Conservation (phyloP, 495 filamentous ascomycete genomes). For the Acidiella bohemica region DNA sequence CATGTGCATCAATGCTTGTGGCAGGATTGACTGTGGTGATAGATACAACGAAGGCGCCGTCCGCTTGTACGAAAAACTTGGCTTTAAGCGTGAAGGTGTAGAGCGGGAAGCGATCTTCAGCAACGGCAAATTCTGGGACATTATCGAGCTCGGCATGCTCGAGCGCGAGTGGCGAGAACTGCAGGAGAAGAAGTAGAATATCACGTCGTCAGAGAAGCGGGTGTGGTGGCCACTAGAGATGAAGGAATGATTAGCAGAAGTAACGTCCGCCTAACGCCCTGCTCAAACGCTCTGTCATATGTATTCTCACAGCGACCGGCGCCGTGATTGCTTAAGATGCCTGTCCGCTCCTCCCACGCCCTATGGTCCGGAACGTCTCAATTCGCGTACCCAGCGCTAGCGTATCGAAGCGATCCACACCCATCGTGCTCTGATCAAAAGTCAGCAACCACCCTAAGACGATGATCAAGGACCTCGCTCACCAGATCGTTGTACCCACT, state of each 20-base stretch:
- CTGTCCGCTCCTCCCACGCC: constrained; percentile 28
- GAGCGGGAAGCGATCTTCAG: neutral
- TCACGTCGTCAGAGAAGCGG: too few species aligned
- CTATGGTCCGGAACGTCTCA: constrained; percentile 42
- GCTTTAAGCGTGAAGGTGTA: neutral
- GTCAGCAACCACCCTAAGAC: neutral
- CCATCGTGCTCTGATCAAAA: constrained; percentile 16
- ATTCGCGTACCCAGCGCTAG: constrained; percentile 39
- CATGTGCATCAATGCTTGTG: too few species aligned
- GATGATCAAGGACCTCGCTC: constrained; percentile 1
- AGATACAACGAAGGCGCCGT: neutral
- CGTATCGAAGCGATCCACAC: constrained; percentile 50
- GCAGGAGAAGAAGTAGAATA: neutral
- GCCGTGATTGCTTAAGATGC: constrained; percentile 26
- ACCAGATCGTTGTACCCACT: constrained; percentile 55
- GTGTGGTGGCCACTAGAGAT: too few species aligned
- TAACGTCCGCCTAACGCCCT: too few species aligned
- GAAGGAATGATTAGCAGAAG: too few species aligned
- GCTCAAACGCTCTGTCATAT: too few species aligned
- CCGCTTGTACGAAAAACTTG: neutral
- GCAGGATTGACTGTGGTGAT: too few species aligned
- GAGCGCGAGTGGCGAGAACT: neutral
- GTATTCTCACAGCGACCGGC: too few species aligned
- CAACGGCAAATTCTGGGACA: neutral
- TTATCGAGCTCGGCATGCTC: neutral